Base-by-base conservation (phyloP, 441 rosid genomes). In the Erysimum cheiri region DNA sequence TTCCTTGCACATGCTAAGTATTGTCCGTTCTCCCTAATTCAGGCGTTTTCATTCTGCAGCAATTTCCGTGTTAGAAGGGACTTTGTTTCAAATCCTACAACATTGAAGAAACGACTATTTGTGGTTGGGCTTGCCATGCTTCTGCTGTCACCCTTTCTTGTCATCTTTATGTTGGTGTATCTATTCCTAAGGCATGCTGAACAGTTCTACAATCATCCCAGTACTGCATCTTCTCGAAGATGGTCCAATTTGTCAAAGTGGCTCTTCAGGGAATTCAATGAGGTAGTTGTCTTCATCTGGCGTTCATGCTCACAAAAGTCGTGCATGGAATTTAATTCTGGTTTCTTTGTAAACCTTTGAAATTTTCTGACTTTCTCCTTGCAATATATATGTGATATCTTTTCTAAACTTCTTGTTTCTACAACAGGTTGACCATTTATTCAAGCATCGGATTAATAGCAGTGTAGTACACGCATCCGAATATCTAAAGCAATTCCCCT, bases 191-290 rank as follows among this genome's bases (percentile, higher is more conserved):
- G 93, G 82, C 99, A 96, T 63, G 99, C 98, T 65, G 98, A 96
- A 73, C 98, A 93, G 74, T 91, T 96, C 67, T 96, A 91, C 78
- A 87, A 96, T 81, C 97, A 96, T 84, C 98, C 99, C 35, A 89
- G 91, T 79, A 89, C 98, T 3, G 99, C 99, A 72, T 96, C 96
- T 15, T 91, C 98, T 75, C 87, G 87, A 77, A 86, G 97, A 84
- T 93, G 99, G 99, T 96, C 98, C 69, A 96, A 96, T 84, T 82
- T 96, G 85, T 89, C 99, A 55, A 89, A 77, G 60, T 96, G 99
- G 99, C 86, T 91, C 48, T 89, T 87, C 77, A 88, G 99, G 82
- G 99, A 96, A 82, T 96, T 85, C 75, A 93, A 93, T 73, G 98
- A 96, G 98, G 97, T 92, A 83, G 33, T 72, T 40, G 14, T 17